Base-by-base conservation (phyloP, 202 grass and related monocot genomes). In the Bolboschoenoplectus hybrid region DNA sequence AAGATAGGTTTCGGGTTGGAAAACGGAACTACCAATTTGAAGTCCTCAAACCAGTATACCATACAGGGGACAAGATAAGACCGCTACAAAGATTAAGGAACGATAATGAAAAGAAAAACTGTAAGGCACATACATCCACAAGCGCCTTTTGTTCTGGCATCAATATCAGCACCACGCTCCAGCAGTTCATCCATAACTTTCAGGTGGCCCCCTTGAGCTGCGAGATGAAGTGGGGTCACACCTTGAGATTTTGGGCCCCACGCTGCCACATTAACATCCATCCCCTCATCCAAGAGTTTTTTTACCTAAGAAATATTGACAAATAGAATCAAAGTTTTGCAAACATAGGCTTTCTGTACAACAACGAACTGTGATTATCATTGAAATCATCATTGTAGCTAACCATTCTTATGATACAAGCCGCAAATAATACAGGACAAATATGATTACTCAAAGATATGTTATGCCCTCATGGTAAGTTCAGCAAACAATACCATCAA, bases 171-270 rank as follows among this genome's bases (percentile, higher is more conserved):
- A 85, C 96, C 96, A 47, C 93, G 91, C 38, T 98, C 93, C 6
- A 98, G 88, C 53, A 98, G 81, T 81, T 98, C 96, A 81, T 98
- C 93, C 93, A 98, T 98, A 67, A 96, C 74, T 79, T 85, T 98
- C 40, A 98, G 77, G 77, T 98, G 91, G 2, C 96, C 96, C 19
- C 96, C 96, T 89, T 94, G 96, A 72, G 96, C 93, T 83, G 96
- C 96, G 2, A 98, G 90, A 81, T 98, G 96, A 56, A 98, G 93
- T 7, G 96, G 82, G 6, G 91, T 98, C 32, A 84, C 87, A 76
- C 96, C 96, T 46, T 87, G 93, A 35, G 90, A 88, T 89, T 98
- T 98, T 50, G 91, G 91, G 13, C 93, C 96, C 90, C 86, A 94
- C 11, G 96, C 83, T 61, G 82, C 89, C 43, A 91, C 89, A 83